Evolutionary conservation across 2,329 filamentous ascomycete genomes (phyloP).

Genomic region (Myriangium duriaei): DNA sequence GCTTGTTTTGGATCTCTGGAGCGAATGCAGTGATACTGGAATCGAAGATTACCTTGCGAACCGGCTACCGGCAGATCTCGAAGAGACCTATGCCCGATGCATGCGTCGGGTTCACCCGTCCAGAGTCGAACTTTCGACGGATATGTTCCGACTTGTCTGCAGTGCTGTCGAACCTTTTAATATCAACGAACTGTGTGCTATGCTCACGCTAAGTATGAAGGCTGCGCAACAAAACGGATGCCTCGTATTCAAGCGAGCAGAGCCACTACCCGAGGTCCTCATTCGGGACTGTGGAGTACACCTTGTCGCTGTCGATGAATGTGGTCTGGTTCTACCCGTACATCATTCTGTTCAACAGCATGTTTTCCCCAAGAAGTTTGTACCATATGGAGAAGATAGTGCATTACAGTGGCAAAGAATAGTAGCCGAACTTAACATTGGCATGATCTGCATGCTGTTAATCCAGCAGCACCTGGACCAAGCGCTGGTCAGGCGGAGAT

Average conservation of each 20-base stretch:
- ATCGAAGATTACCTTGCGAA: not conserved
- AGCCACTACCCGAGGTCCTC: not conserved
- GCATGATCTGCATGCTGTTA: not conserved
- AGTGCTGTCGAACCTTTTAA: constrained; percentile 1
- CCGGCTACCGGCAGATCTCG: constrained; percentile 2
- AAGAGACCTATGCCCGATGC: constrained; percentile 4
- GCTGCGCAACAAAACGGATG: not conserved
- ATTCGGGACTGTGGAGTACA: constrained; percentile 4
- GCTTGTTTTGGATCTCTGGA: constrained; percentile 7
- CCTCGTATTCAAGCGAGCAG: not conserved
- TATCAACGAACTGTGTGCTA: constrained; percentile 6
- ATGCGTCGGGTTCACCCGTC: not conserved
- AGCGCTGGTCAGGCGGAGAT: not conserved
- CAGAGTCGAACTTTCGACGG: not conserved
- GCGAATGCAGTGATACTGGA: constrained; percentile 1
- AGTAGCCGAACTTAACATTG: not conserved
- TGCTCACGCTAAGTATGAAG: not conserved
- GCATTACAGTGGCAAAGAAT: not conserved
- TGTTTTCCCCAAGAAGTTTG: not conserved
- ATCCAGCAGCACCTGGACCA: too few relatives aligned
- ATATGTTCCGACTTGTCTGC: constrained; percentile 1
- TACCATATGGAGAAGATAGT: not conserved
- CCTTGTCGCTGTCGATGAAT: constrained; percentile 1
- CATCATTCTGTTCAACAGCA: constrained; percentile 10
- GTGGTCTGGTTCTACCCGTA: constrained; percentile 1